These are phyloP conservation scores for Letharia lupina DNA, from an alignment of 495 filamentous ascomycete genomes.

Conservation along the genomic window DNA sequence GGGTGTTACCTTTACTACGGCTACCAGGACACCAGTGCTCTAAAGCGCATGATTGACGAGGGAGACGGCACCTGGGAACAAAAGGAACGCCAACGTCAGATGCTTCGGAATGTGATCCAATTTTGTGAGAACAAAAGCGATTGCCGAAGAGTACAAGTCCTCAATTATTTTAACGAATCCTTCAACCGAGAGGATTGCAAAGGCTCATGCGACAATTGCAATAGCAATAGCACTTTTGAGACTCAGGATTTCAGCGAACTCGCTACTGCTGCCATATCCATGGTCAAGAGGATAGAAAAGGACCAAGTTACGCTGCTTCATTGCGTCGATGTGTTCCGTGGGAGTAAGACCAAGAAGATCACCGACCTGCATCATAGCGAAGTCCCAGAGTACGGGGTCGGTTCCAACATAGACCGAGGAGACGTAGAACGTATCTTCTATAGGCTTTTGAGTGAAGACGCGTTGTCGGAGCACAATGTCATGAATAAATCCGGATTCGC, in stretches of 20 bases:
- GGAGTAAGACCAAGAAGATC: slow-evolving; percentile 43
- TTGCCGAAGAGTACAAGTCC: slow-evolving; percentile 79
- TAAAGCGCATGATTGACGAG: slow-evolving; percentile 68
- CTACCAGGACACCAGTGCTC: slow-evolving; percentile 58
- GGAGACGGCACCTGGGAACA: slow-evolving; percentile 66
- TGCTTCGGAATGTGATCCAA: slow-evolving; percentile 73
- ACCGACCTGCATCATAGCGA: slow-evolving; percentile 39
- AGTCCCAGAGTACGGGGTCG: slow-evolving; percentile 46
- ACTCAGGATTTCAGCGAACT: slow-evolving; percentile 65
- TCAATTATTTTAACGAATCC: slow-evolving; percentile 83
- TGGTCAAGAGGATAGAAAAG: slow-evolving; percentile 51
- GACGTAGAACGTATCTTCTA: slow-evolving; percentile 59
- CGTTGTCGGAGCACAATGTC: slow-evolving; percentile 48
- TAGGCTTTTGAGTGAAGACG: slow-evolving; percentile 53
- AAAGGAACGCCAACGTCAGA: slow-evolving; percentile 71
- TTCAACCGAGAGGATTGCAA: slow-evolving; percentile 67
- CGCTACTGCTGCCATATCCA: slow-evolving; percentile 55
- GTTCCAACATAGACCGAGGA: slow-evolving; percentile 46
- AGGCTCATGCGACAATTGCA: slow-evolving; percentile 78
- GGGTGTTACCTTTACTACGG: slow-evolving; percentile 84
- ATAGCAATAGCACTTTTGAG: slow-evolving; percentile 56
- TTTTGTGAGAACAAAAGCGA: slow-evolving; percentile 83
- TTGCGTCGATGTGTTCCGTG: slow-evolving; percentile 53
- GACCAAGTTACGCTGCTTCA: slow-evolving; percentile 48
- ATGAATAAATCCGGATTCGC: slow-evolving; percentile 55